Evolutionary conservation across 345 rosid species (phyloP), one percentile per base, ranked within the genome.

Genomic region (Lepidium africanum): DNA sequence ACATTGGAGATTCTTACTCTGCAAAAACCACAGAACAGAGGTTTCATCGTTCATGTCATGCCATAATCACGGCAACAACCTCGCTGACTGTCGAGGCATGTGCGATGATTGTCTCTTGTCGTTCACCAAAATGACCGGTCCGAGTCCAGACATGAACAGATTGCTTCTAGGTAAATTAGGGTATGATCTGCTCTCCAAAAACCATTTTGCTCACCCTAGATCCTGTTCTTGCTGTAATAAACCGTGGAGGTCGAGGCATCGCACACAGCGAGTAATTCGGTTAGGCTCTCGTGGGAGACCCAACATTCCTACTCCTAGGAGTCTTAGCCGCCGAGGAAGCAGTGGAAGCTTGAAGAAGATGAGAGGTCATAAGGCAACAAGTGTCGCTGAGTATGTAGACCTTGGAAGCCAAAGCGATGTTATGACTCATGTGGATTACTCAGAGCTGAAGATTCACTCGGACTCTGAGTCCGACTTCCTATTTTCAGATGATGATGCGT

Each of bases 91-190:
- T 53, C 79, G 43, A 46, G 70, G 81, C 16, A 84, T 83, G 86
- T 90, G 94, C 6, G 86, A 86, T 45, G 78, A 70, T 30, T 86
- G 96, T 79, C 85, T 90, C 61, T 75, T 79, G 74, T 87, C 96
- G 9, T 82, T 79, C 69, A 65, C 83, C 65, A 74, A 76, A 42
- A 76, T 70, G 67, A 70, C 76, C 4, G 84, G 84, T 64, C 78
- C 88, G 13, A 83, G 80, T 79, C 74, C 74, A 11, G 81, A 87
- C 59, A 75, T 71, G 59, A 76, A 81, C 57, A 79, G 84, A 57
- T 65, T 83, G 41, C 61, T 81, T 70, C 30, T 72, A 5, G 86
- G 81, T 58, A 83, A 81, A 50, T 19, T 80, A 52, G 89, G 86
- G 7, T 67, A 68, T 39, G 80, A 83, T 70, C 72, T 76, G 36